These are phyloP conservation scores for Colletotrichum tanaceti DNA, from an alignment of 2,329 filamentous ascomycete species.

Conservation along the genomic window DNA sequence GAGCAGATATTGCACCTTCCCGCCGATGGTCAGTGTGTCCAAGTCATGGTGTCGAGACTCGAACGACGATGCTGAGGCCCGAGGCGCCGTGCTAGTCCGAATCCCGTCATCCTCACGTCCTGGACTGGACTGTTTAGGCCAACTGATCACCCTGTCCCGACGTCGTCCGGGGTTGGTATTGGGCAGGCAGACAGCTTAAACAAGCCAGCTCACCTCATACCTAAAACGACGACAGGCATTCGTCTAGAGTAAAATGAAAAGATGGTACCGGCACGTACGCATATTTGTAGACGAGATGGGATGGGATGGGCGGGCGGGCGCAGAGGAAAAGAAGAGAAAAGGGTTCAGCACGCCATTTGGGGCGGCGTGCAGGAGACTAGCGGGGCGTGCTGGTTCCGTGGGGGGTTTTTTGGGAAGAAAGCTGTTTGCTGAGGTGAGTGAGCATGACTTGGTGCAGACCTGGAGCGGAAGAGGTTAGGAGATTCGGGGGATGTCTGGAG, in stretches of 20 bases:
- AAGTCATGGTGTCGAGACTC: background rate
- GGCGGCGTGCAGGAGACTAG: conserved; percentile 35
- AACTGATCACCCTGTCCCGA: conserved; percentile 15
- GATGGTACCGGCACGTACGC: background rate
- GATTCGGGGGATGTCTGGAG: background rate
- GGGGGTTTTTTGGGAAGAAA: conserved; percentile 22
- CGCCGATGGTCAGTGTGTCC: background rate
- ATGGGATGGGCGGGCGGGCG: conserved; percentile 1
- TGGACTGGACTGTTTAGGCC: conserved; percentile 22
- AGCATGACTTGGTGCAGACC: background rate
- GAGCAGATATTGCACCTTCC: conserved; percentile 1
- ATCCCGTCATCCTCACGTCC: conserved; percentile 30
- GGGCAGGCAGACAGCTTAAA: conserved; percentile 10
- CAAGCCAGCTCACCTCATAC: conserved; percentile 14
- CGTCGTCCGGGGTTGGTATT: conserved; percentile 11
- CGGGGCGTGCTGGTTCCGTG: conserved; percentile 27
- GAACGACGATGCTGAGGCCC: conserved; percentile 14
- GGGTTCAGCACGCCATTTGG: conserved; percentile 30
- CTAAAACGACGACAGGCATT: background rate
- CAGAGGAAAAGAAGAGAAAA: conserved; percentile 19
- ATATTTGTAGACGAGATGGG: conserved; percentile 8
- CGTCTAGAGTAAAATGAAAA: background rate
- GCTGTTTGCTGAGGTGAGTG: background rate
- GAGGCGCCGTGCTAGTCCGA: conserved; percentile 23
- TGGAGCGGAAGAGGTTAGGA: too few species aligned